Base-by-base conservation (phyloP, 345 rosid species). In the Cardamine occulta region DNA sequence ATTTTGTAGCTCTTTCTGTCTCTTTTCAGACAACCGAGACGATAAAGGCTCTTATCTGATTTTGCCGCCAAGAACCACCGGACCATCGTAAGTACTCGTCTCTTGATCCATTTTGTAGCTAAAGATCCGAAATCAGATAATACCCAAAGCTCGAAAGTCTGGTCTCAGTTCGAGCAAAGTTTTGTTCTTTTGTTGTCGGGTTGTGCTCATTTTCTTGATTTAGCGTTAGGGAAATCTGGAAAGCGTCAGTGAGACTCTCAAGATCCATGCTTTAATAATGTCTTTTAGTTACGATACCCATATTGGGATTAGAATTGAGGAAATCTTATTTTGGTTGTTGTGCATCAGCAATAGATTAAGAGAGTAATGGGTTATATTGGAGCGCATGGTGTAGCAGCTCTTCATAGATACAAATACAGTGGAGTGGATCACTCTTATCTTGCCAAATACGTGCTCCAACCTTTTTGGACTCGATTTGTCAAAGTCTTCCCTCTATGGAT, bases 401-500 rank as follows among this genome's bases (percentile, higher is more conserved):
- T 95, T 63, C 94, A 89, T 73, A 90, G 83, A 79, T 88, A 95
- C 85, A 92, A 88, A 74, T 95, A 95, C 83, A 95, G 98, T 74
- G 99, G 99, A 11, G 97, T 81, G 18, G 98, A 95, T 81, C 87
- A 84, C 81, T 95, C 99, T 14, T 90, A 83, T 57, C 83, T 89
- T 62, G 91, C 98, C 59, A 95, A 95, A 81, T 93, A 95, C 80
- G 90, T 95, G 5, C 68, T 95, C 79, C 98, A 96, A 79, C 99
- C 99, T 44, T 91, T 96, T 71, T 96, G 99, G 97, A 74, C 82
- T 21, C 90, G 91, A 1, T 86, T 80, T 70, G 98, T 96, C 72
- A 82, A 81, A 80, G 81, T 96, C 89, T 91, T 96, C 74, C 99
- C 99, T 49, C 89, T 96, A 37, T 96, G 99, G 99, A 91, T 96